Base-by-base conservation (phyloP, 2,329 filamentous ascomycete species). In the Paraconiothyrium sp. region DNA sequence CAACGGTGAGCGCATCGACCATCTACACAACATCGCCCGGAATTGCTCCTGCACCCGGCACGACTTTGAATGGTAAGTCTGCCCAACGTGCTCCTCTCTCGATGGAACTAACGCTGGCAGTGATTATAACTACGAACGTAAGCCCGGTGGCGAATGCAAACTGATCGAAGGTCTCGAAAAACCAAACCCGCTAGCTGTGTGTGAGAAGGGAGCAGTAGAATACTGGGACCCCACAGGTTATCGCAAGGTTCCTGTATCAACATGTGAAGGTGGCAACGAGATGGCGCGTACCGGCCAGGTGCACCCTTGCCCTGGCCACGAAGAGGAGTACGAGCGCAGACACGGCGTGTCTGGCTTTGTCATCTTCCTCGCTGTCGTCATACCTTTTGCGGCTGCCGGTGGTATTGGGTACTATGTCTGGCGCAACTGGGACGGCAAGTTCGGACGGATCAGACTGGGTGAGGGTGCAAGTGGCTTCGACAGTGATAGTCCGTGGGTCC, bases 91-190 rank as follows among this genome's bases (percentile, higher is more conserved):
- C 24, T 41, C 20, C 11, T 24, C 10, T 24, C 41, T 24, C 4
- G 34, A 16, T 24, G 20, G 24, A 55, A 56, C 68, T 74, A 59
- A 73, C 60, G 7, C 22, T 58, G 27, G 9, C 67, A 95, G 92
- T 80, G 94, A 96, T 76, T 99, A 93, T 84, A 99, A 99, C 79
- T 99, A 88, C 78, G 90, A 98, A 76, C 88, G 91, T 50, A 88
- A 92, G 77, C 85, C 82, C 32, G 91, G 94, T 73, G 90, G 91
- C 51, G 88, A 90, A 64, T 99, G 95, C 80, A 79, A 79, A 5
- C 87, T 96, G 13, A 93, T 98, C 1, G 78, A 85, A 0, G 94
- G 94, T 14, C 86, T 93, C 44, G 67, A 85, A 10, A 89, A 92
- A 13, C 82, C 84, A 8, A 84, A 91, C 68, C 86, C 89, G 54